These are phyloP conservation scores for Caulochytrium protostelioides DNA, from an alignment of 371 early-diverging fungal species.

Conservation along the genomic window DNA sequence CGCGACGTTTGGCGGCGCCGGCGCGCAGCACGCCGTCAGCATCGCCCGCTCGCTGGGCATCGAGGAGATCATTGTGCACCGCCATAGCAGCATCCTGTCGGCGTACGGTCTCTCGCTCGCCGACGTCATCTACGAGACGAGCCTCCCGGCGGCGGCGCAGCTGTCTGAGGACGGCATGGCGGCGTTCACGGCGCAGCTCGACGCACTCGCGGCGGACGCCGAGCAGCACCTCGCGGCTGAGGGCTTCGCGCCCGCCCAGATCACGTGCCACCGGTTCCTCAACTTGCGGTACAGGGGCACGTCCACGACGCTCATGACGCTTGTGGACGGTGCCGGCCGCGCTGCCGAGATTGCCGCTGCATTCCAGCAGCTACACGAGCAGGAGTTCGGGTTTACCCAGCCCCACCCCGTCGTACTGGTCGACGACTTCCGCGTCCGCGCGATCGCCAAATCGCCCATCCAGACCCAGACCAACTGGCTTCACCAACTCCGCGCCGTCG, in stretches of 20 bases:
- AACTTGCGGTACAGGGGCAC: constrained; percentile 87
- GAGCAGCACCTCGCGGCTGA: constrained; percentile 23
- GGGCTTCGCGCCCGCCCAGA: constrained; percentile 38
- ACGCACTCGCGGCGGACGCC: constrained; percentile 21
- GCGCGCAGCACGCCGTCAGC: constrained; percentile 53
- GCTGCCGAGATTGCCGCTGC: constrained; percentile 24
- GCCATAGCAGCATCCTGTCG: constrained; percentile 69
- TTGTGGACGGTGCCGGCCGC: constrained; percentile 13
- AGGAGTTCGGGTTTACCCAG: constrained; percentile 80
- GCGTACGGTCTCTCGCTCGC: constrained; percentile 81
- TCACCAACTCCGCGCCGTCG: constrained; percentile 1
- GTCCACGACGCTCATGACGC: constrained; percentile 80
- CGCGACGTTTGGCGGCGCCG: constrained; percentile 91
- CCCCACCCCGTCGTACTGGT: constrained; percentile 56
- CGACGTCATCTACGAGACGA: constrained; percentile 82
- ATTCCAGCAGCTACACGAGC: constrained; percentile 48
- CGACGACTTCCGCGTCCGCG: constrained; percentile 81
- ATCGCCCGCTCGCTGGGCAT: constrained; percentile 79
- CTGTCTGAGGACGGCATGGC: constrained; percentile 13
- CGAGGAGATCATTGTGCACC: constrained; percentile 53
- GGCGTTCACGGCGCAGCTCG: constrained; percentile 26
- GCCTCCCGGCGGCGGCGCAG: constrained; percentile 44
- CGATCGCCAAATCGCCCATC: constrained; percentile 34
- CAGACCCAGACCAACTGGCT: constrained; percentile 8
- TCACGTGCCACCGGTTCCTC: constrained; percentile 43